Conservation (phyloP, 225 moss, liverwort and hornwort genomes). For the Marchantia paleacea region DNA sequence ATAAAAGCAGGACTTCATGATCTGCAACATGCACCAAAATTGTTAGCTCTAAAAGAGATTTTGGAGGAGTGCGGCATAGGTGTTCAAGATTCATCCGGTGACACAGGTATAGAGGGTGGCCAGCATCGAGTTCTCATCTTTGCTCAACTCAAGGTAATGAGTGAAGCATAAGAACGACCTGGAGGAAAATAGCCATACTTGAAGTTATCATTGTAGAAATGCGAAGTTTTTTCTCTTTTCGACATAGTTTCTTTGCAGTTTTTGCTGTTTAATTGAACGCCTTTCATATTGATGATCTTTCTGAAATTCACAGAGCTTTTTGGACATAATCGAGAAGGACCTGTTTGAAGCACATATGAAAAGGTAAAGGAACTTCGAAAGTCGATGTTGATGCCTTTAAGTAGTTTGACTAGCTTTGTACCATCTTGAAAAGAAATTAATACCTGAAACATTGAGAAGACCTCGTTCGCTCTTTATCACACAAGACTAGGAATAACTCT, state of each 20-base stretch:
- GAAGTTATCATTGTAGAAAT: background rate
- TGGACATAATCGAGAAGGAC: conserved; percentile 91
- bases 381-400: background rate
- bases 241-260: background rate
- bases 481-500: background rate
- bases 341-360: conserved; percentile 88
- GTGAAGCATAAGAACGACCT: background rate
- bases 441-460: background rate
- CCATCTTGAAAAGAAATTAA: background rate
- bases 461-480: too few relatives aligned
- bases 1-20: conserved; percentile 73
- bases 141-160: conserved; percentile 58
- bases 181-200: background rate
- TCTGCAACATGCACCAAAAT: conserved; percentile 82
- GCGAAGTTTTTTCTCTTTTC: background rate
- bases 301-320: conserved; percentile 56
- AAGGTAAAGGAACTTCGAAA: conserved; percentile 41
- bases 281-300: background rate
- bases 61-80: conserved; percentile 95
- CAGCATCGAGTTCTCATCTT: conserved; percentile 87
- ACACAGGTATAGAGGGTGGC: conserved; percentile 62
- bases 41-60: conserved; percentile 81
- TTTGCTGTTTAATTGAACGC: background rate
- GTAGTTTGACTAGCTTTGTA: background rate
- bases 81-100: conserved; percentile 50